phyloP scores from a whole-genome alignment of 2,329 filamentous ascomycete genomes.

The Aspergillus ochraceoroseus region DNA sequence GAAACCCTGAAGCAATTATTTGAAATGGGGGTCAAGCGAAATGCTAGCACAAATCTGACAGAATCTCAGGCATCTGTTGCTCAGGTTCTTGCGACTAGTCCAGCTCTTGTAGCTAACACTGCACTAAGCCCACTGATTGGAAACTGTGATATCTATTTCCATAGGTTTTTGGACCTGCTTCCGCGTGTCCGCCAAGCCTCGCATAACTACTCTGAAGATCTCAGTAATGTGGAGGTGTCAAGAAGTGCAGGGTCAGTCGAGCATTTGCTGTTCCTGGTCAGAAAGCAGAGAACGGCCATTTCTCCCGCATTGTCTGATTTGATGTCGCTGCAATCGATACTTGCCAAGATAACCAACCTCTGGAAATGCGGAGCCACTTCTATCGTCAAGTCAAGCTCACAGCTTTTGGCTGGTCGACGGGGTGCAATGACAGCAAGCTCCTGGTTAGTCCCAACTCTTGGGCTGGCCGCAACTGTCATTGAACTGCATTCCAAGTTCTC shows the following conservation, averaged over 20 bases:
- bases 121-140: constrained; percentile 25
- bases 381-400: constrained; percentile 22
- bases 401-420: constrained; percentile 19
- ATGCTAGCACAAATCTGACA: constrained; percentile 69
- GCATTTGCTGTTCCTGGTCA: constrained; percentile 61
- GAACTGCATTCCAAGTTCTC: constrained; percentile 64
- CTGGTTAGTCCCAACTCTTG: constrained; percentile 68
- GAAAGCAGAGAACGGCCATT: constrained; percentile 39
- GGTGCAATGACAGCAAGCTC: constrained; percentile 30
- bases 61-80: constrained; percentile 67
- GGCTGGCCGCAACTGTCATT: constrained; percentile 58
- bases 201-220: constrained; percentile 74
- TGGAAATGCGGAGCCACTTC: constrained; percentile 28
- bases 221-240: constrained; percentile 72
- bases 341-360: constrained; percentile 33
- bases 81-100: constrained; percentile 59
- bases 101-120: constrained; percentile 33
- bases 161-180: constrained; percentile 71
- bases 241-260: constrained; percentile 83
- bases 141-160: constrained; percentile 66
- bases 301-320: constrained; percentile 32
- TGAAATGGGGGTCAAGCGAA: constrained; percentile 83
- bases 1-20: constrained; percentile 79
- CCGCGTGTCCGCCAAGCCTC: constrained; percentile 62
- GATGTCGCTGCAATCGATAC: constrained; percentile 27